Conservation (phyloP, 371 early-diverging fungal genomes). For the Nematocida minor region DNA sequence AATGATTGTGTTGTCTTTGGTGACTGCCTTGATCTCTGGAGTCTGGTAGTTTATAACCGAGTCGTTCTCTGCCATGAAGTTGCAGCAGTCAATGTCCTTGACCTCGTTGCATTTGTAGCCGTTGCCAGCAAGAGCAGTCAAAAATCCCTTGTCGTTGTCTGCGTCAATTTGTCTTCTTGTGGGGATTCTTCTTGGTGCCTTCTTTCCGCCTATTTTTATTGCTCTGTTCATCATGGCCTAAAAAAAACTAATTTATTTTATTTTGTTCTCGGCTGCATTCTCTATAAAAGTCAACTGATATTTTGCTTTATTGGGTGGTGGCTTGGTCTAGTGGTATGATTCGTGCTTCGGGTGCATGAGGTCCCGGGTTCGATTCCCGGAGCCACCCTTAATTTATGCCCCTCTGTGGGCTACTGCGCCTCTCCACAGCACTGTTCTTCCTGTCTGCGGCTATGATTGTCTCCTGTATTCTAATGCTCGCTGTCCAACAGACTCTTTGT, state of each 20-base stretch:
- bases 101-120: constrained; percentile 32
- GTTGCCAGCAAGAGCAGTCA: neutral
- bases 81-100: constrained; percentile 36
- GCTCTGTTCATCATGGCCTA: constrained; percentile 24
- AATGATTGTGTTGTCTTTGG: constrained; percentile 38
- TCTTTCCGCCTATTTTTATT: constrained; percentile 40
- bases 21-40: constrained; percentile 32
- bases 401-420: too few species aligned
- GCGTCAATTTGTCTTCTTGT: constrained; percentile 4
- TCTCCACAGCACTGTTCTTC: too few species aligned
- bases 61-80: constrained; percentile 20
- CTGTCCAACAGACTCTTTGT: too few species aligned
- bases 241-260: constrained; percentile 42
- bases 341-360: constrained; percentile 68
- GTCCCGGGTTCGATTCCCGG: constrained; percentile 68
- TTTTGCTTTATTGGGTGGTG: constrained; percentile 57
- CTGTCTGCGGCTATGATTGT: too few species aligned
- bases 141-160: neutral
- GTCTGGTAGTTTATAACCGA: constrained; percentile 27
- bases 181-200: constrained; percentile 29
- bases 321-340: constrained; percentile 67
- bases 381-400: constrained; percentile 60
- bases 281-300: too few species aligned
- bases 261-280: too few species aligned
- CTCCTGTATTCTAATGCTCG: too few species aligned